These are phyloP conservation scores for Diaporthe amygdali DNA, from an alignment of 2,329 filamentous ascomycete species.

Conservation along the genomic window DNA sequence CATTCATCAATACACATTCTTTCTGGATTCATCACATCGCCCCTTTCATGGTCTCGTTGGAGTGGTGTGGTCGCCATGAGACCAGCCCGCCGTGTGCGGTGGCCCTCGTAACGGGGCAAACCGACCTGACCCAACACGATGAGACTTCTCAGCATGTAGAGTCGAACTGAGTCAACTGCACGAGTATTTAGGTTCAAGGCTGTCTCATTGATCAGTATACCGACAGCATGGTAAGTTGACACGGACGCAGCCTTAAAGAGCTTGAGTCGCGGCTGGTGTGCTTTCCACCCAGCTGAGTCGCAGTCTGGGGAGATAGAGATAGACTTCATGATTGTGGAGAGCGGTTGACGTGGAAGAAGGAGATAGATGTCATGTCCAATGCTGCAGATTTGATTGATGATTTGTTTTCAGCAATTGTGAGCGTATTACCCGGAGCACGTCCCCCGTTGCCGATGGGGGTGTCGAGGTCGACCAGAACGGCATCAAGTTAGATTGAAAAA, in stretches of 20 bases:
- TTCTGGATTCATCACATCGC: background rate
- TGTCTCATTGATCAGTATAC: background rate
- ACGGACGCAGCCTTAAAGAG: background rate
- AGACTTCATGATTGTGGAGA: background rate
- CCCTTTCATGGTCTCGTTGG: too few species aligned
- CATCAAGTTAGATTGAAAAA: background rate
- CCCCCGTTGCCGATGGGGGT: background rate
- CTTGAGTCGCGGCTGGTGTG: background rate
- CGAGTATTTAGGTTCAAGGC: background rate
- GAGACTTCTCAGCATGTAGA: background rate
- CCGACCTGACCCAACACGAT: background rate
- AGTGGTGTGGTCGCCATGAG: background rate
- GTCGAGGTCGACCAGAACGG: background rate
- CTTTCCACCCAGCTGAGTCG: background rate
- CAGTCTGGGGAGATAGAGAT: background rate
- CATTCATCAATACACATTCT: background rate
- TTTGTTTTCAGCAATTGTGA: too few species aligned
- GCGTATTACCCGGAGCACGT: background rate
- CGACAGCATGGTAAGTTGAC: slow-evolving; percentile 1
- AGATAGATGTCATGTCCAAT: background rate
- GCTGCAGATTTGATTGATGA: too few species aligned
- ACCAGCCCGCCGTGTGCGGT: background rate
- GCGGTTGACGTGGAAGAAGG: background rate
- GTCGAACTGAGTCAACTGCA: background rate
- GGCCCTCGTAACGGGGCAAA: background rate